A percentile compares a stretch with the other conserved stretches of the same genome.
Conservation (phyloP, 441 rosid species). For the Pelargonium citronellum region DNA sequence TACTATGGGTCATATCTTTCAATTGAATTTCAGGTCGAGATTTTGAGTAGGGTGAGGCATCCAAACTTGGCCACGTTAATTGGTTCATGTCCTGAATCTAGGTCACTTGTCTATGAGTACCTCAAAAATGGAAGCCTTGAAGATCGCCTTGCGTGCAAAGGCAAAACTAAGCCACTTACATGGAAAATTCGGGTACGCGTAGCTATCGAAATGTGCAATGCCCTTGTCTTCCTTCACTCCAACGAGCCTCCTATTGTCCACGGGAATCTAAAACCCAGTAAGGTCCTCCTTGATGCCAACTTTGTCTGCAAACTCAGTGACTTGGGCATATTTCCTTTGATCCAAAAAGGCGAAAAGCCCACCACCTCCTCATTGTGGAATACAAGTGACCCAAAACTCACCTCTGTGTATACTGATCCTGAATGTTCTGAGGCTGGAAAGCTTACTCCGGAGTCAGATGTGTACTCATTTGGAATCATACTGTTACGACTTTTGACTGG, state of each 20-base stretch:
- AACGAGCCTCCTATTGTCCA: slow-evolving; percentile 65
- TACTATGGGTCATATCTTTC: slow-evolving; percentile 14
- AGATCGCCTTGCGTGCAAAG: slow-evolving; percentile 50
- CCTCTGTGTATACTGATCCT: slow-evolving; percentile 44
- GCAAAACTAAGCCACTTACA: slow-evolving; percentile 46
- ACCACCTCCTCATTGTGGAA: slow-evolving; percentile 8
- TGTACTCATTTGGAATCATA: slow-evolving; percentile 72
- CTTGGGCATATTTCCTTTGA: slow-evolving; percentile 52
- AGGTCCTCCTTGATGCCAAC: slow-evolving; percentile 69
- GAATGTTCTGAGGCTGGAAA: slow-evolving; percentile 43
- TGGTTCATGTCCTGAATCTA: slow-evolving; percentile 75
- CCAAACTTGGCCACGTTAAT: slow-evolving; percentile 68
- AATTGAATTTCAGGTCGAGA: slow-evolving; percentile 56
- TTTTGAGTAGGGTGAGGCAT: slow-evolving; percentile 75
- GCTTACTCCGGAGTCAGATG: slow-evolving; percentile 59
- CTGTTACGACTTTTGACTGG: slow-evolving; percentile 67
- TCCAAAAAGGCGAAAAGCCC: slow-evolving; percentile 28
- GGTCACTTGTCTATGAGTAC: slow-evolving; percentile 70
- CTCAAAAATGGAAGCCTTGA: slow-evolving; percentile 66
- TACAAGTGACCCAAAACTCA: slow-evolving; percentile 17
- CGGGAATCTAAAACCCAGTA: slow-evolving; percentile 75
- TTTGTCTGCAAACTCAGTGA: slow-evolving; percentile 56
- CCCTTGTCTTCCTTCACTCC: slow-evolving; percentile 83
- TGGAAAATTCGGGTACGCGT: slow-evolving; percentile 60
- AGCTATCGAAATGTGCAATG: slow-evolving; percentile 75